Conservation (phyloP, 2,329 filamentous ascomycete species). For the Trichoderma atrobrunneum region DNA sequence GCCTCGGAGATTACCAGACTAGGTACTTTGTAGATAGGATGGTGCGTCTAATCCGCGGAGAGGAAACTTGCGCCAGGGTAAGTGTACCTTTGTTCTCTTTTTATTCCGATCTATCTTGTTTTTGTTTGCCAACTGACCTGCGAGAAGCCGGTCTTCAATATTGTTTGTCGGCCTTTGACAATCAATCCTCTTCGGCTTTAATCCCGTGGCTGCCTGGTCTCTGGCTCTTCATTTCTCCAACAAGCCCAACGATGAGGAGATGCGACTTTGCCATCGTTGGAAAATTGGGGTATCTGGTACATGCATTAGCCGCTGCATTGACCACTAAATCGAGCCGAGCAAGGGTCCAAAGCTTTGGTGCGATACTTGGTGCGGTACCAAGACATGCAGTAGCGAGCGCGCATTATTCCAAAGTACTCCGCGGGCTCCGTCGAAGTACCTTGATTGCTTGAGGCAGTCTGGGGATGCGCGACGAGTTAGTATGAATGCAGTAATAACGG, state of each 20-base stretch:
- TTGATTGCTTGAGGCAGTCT: background rate
- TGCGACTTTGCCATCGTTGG: slow-evolving; percentile 5
- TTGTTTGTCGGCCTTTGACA: too few relatives aligned
- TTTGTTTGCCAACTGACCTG: background rate
- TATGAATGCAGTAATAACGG: background rate
- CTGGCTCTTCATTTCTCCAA: background rate
- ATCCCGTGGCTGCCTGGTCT: slow-evolving; percentile 3
- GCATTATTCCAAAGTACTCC: background rate
- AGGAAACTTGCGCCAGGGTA: background rate
- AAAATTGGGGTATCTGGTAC: slow-evolving; percentile 1
- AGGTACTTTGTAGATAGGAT: background rate
- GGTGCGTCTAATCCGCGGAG: background rate
- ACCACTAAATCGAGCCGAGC: background rate
- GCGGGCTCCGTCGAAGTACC: background rate
- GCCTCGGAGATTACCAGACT: background rate
- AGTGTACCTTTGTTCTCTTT: background rate
- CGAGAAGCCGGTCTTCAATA: background rate
- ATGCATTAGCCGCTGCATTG: background rate
- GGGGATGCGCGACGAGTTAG: background rate
- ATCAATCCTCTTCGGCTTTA: background rate
- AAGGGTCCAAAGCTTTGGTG: background rate
- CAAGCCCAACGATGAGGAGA: slow-evolving; percentile 7
- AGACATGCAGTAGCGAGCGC: background rate
- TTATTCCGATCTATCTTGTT: background rate
- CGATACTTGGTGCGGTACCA: background rate